Evolutionary conservation across 371 early-diverging fungal species (phyloP), one percentile per base, ranked within the genome.

Genomic region (Phascolomyces articulosus): DNA sequence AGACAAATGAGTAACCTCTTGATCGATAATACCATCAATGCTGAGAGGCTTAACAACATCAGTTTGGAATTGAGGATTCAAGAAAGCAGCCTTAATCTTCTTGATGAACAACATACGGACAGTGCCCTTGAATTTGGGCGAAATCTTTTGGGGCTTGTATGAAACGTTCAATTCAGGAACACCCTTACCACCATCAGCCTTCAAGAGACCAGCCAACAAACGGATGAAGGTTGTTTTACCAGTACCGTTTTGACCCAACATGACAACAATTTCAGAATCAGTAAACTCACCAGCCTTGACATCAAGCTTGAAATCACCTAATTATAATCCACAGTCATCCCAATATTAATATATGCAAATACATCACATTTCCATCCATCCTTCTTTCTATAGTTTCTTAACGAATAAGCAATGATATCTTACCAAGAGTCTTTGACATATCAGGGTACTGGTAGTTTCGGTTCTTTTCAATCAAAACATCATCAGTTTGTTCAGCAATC

Each of bases 241-340:
- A 44, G 98, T 99, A 68, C 99, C 99, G 88, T 99, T 99, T 85
- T 99, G 96, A 75, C 99, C 99, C 78, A 99, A 86, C 93, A 99
- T 96, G 71, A 99, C 98, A 74, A 99, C 85, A 72, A 99, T 99
- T 83, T 99, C 99, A 31, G 99, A 98, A 72, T 98, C 96, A 48
- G 93, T 93, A 82, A 99, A 99, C 62, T 88, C 84, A 68, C 99
- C 99, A 24, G 79, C 80, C 54, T 93, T 74, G 40, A 99, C 91
- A 13, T 84, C 78, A 66, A 99, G 85, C 58, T 84, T 84, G 86
- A 99, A 99, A 65, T 90, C 87, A 59, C 92, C 64, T 64, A 58
- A n/a, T n/a, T 20, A 57, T n/a, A 55, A n/a, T n/a, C 13, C n/a
- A n/a, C n/a, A n/a, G n/a, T n/a, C n/a, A n/a, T n/a, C n/a, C n/a